Evolutionary conservation across 2,329 filamentous ascomycete genomes (phyloP), one percentile per base, ranked within the genome.

Genomic region (Escovopsis weberi): DNA sequence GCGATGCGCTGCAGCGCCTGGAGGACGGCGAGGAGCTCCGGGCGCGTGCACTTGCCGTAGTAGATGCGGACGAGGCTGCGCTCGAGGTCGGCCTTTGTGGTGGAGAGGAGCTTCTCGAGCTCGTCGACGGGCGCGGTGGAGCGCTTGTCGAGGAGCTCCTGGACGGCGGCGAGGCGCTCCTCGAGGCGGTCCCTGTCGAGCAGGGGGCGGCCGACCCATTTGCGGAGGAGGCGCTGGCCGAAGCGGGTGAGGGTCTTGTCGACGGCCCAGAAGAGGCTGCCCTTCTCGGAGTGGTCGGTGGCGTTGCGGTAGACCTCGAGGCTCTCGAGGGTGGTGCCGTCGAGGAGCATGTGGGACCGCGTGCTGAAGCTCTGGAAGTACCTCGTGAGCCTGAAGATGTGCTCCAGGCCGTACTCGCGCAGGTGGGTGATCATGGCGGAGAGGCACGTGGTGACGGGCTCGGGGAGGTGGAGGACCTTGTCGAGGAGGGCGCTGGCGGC

Each of bases 361-460:
- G 88, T 85, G 52, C 85, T 94, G 63, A 98, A 98, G 2, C 87
- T 86, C 52, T 94, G 82, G 55, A 98, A 98, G 64, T 96, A 94
- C 53, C 94, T 94, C 2, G 91, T 96, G 37, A 98, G 66, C 54
- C 94, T 83, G 53, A 98, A 94, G 42, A 98, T 85, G 65, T 96
- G 87, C 59, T 96, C 83, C 18, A 98, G 70, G 1, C 87, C 87
- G 58, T 95, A 98, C 50, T 94, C 88, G 15, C 78, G 80, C 52
- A 98, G 68, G 55, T 98, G 88, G 1, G 75, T 85, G 52, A 98
- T 96, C 88, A 98, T 95, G 10, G 88, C 84, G 4, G 91, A 95
- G 12, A 98, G 71, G 60, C 91, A 98, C 35, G 94, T 79, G 0
- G 83, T 94, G 33, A 94, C 85, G 37, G 82, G 72, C 53, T 94